Evolutionary conservation across 2,329 filamentous ascomycete genomes (phyloP), one percentile per base, ranked within the genome.

Genomic region (Fusarium beomiforme): DNA sequence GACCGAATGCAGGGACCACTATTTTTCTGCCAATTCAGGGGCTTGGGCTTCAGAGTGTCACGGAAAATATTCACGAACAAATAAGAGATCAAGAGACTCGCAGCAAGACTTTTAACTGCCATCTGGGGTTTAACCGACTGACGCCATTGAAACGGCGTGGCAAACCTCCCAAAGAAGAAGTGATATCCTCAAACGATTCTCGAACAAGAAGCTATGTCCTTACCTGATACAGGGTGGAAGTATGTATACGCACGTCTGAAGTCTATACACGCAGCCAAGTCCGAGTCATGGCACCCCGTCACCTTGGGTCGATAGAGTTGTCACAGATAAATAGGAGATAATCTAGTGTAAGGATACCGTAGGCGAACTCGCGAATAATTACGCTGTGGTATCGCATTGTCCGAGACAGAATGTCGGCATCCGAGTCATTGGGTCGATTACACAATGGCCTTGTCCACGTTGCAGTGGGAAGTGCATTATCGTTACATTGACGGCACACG

Each of bases 1-100:
- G 50, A 59, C 41, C n/a, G n/a, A 33, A 64, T 37, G 58, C 73
- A 74, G 71, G 71, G 73, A 71, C 66, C 69, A 72, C 69, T 65
- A 66, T 50, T 29, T 29, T 29, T 64, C 47, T 41, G 21, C 31
- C 42, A 23, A 37, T 46, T 64, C 56, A 60, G 67, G 59, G 71
- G 70, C 64, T 59, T 34, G 59, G 71, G 70, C 64, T 59, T 34
- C 59, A 29, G 23, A 67, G 71, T 73, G 67, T 62, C 71, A 74
- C 60, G 53, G 66, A 58, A 64, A 58, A 66, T 56, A 39, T 31
- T 31, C 31, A 29, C 21, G 36, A 36, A 24, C 58, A 56, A 62
- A 63, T 29, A 16, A 64, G 36, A 55, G 51, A 31, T 19, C 26
- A 55, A 31, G 17, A 6, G 12, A 19, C 36, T 16, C 34, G n/a